A percentile compares a stretch with the other conserved stretches of the same genome.
Evolutionary conservation across 768 basidiomycete genomes (phyloP).

Genomic region (Russula vinacea): DNA sequence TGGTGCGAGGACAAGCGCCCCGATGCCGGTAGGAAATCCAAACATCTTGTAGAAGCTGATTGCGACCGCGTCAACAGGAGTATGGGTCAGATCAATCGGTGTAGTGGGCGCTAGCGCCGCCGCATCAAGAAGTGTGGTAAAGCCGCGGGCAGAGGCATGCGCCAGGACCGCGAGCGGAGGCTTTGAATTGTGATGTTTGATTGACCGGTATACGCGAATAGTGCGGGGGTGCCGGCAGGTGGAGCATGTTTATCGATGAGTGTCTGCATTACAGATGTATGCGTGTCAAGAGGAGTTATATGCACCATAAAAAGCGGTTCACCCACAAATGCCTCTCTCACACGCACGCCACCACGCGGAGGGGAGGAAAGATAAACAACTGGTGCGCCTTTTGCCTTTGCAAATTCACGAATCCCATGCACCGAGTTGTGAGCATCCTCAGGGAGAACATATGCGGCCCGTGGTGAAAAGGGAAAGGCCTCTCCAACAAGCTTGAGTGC

Average conservation of each 20-base stretch:
- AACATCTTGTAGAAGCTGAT: slow-evolving; percentile 91
- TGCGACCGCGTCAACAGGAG: slow-evolving; percentile 76
- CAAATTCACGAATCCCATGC: slow-evolving; percentile 76
- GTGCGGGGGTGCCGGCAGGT: slow-evolving; percentile 48
- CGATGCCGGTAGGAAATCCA: slow-evolving; percentile 81
- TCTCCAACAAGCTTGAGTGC: slow-evolving; percentile 83
- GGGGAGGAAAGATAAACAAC: slow-evolving; percentile 66
- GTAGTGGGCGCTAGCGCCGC: slow-evolving; percentile 78
- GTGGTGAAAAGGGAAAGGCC: slow-evolving; percentile 63
- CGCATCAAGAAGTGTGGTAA: slow-evolving; percentile 73
- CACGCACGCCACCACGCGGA: slow-evolving; percentile 61
- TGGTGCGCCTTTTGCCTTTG: slow-evolving; percentile 50
- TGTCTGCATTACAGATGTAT: slow-evolving; percentile 40
- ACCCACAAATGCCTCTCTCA: slow-evolving; percentile 56
- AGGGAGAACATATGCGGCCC: slow-evolving; percentile 63
- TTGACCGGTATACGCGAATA: slow-evolving; percentile 75
- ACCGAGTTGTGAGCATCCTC: slow-evolving; percentile 83
- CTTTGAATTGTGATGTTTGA: slow-evolving; percentile 83
- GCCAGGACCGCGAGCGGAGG: slow-evolving; percentile 59
- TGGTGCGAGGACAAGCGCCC: slow-evolving; percentile 54
- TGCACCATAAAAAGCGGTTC: neutral
- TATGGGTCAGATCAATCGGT: slow-evolving; percentile 58
- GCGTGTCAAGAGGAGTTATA: slow-evolving; percentile 13
- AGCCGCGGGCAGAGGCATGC: slow-evolving; percentile 66
- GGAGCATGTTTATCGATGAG: slow-evolving; percentile 53